Percentiles rank a stretch among this genome's conserved stretches.
Evolutionary conservation across 257 asterid species (phyloP).

Genomic region (Cinchona pubescens): DNA sequence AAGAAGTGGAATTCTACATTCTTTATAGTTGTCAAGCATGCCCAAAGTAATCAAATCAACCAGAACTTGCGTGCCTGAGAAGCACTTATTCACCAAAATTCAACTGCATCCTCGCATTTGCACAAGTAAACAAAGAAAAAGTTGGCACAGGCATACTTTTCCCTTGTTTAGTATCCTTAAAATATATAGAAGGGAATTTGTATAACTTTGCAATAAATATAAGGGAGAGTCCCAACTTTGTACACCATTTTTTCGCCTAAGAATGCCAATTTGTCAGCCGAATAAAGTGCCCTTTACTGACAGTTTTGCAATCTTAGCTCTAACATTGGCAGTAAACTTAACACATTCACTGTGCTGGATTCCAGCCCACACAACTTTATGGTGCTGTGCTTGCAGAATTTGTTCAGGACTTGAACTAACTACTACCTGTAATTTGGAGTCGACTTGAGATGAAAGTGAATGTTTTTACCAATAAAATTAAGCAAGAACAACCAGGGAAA

Average conservation of each 20-base stretch:
- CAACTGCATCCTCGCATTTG: background rate
- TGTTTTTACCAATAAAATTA: background rate
- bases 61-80: background rate
- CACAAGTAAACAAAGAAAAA: too few relatives aligned
- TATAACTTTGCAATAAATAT: too few relatives aligned
- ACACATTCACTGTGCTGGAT: background rate
- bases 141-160: background rate
- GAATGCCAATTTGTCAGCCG: too few relatives aligned
- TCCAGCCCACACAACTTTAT: background rate
- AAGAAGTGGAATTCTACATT: background rate
- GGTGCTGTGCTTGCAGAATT: background rate
- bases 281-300: too few relatives aligned
- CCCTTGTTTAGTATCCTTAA: background rate
- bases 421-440: background rate
- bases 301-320: too few relatives aligned
- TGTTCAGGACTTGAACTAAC: background rate
- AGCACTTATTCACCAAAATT: background rate
- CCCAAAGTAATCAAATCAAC: background rate
- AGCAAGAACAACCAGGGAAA: background rate
- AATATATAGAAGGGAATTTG: too few relatives aligned
- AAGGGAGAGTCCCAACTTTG: too few relatives aligned
- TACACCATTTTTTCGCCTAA: too few relatives aligned
- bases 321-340: background rate
- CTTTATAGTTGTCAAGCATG: background rate
- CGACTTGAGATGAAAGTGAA: background rate